Percentiles rank a stretch among this genome's conserved stretches.
Conservation (phyloP, 2,329 filamentous ascomycete genomes). For the Helminthosporium solani region DNA sequence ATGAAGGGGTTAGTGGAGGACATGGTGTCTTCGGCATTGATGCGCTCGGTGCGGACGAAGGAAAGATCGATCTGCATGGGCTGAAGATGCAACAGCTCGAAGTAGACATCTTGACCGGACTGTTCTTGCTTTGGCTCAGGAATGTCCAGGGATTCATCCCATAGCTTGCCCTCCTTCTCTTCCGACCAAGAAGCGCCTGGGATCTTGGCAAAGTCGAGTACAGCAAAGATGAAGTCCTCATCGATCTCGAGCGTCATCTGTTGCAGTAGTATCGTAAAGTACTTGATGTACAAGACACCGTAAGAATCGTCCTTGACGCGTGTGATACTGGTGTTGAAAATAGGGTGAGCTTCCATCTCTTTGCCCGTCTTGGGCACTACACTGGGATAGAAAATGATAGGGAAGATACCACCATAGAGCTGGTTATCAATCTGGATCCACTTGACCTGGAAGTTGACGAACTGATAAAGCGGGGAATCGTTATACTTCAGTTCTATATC, state of each 20-base stretch:
- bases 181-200: conserved; percentile 86
- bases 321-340: conserved; percentile 86
- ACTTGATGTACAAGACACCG: conserved; percentile 97
- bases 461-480: conserved; percentile 93
- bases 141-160: conserved; percentile 85
- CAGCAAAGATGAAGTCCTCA: conserved; percentile 95
- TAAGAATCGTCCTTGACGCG: conserved; percentile 98
- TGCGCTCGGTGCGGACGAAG: conserved; percentile 92
- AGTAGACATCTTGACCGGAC: conserved; percentile 91
- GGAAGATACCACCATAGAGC: conserved; percentile 96
- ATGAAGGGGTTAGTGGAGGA: conserved; percentile 88
- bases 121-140: conserved; percentile 86
- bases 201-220: conserved; percentile 92
- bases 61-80: conserved; percentile 98
- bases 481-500: conserved; percentile 89
- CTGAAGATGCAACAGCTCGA: conserved; percentile 93
- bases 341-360: conserved; percentile 94
- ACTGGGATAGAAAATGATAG: conserved; percentile 93
- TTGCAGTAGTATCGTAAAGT: conserved; percentile 88
- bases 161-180: conserved; percentile 79
- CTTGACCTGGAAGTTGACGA: conserved; percentile 84
- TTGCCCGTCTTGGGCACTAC: conserved; percentile 96
- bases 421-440: conserved; percentile 99
- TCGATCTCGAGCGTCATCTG: conserved; percentile 98
- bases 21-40: conserved; percentile 94